Percentiles rank a stretch among this genome's conserved stretches.
Conservation (phyloP, 202 grass and related monocot species). For the Brachypodium distachyon region DNA sequence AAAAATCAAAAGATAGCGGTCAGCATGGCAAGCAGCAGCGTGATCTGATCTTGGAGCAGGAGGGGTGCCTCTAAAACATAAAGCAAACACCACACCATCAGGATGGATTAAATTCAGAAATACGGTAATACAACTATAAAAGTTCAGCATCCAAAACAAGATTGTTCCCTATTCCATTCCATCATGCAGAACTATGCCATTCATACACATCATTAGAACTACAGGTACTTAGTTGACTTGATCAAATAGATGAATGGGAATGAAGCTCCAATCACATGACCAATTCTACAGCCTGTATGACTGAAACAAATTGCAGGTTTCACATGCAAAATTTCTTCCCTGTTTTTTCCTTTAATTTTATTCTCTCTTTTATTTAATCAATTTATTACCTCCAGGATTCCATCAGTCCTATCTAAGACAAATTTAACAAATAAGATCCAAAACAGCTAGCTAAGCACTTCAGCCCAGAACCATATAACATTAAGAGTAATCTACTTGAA, state of each 20-base stretch:
- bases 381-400: conserved; percentile 2
- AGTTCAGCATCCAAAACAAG: not conserved
- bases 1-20: conserved; percentile 97
- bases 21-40: conserved; percentile 81
- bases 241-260: not conserved
- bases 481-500: not conserved
- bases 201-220: not conserved
- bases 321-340: not conserved
- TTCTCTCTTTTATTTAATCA: not conserved
- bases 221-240: not conserved
- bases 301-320: not conserved
- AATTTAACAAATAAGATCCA: not conserved
- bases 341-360: not conserved
- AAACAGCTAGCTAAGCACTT: not conserved
- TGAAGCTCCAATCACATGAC: not conserved
- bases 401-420: not conserved
- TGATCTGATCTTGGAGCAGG: conserved; percentile 97
- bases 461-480: not conserved
- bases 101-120: conserved; percentile 10
- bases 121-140: not conserved
- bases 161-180: not conserved
- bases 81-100: conserved; percentile 9
- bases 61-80: conserved; percentile 75
- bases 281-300: not conserved
- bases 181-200: too few relatives aligned